Conservation (phyloP, 1,284 basidiomycete genomes). For the Bjerkandera adusta region DNA sequence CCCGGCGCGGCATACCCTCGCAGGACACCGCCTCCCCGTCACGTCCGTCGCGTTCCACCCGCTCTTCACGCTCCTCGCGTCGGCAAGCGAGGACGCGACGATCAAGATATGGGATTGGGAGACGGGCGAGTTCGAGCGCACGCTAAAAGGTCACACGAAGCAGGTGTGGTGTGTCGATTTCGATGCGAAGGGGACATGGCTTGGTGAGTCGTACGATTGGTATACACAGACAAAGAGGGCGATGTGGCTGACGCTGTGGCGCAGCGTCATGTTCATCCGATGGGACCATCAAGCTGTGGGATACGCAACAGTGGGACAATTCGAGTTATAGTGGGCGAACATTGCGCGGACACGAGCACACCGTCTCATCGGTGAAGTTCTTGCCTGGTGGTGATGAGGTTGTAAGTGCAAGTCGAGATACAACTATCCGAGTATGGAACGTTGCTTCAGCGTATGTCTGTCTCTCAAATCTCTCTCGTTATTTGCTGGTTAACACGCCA, state of each 20-base stretch:
- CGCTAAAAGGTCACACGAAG: conserved; percentile 91
- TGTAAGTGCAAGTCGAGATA: conserved; percentile 84
- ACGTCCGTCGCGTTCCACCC: conserved; percentile 87
- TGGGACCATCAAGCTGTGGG: conserved; percentile 91
- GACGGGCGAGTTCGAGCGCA: conserved; percentile 88
- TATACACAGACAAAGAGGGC: too few species aligned
- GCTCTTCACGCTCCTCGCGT: conserved; percentile 78
- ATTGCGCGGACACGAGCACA: conserved; percentile 88
- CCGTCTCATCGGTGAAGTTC: conserved; percentile 83
- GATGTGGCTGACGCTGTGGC: too few species aligned
- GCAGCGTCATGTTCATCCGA: conserved; percentile 88
- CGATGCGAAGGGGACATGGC: conserved; percentile 78
- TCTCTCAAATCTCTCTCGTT: too few species aligned
- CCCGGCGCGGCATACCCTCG: conserved; percentile 76
- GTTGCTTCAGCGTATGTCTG: conserved; percentile 74
- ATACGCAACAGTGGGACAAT: conserved; percentile 89
- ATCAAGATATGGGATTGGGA: conserved; percentile 98
- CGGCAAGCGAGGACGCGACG: conserved; percentile 84
- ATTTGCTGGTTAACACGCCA: too few species aligned
- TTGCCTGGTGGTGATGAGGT: conserved; percentile 82
- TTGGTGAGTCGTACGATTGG: too few species aligned
- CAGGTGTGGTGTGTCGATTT: conserved; percentile 87
- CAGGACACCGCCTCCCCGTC: conserved; percentile 78
- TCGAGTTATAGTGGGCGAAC: too few species aligned
- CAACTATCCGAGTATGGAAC: conserved; percentile 86